Base-by-base conservation (phyloP, 805 yeast species). In the Candida tallmaniae region DNA sequence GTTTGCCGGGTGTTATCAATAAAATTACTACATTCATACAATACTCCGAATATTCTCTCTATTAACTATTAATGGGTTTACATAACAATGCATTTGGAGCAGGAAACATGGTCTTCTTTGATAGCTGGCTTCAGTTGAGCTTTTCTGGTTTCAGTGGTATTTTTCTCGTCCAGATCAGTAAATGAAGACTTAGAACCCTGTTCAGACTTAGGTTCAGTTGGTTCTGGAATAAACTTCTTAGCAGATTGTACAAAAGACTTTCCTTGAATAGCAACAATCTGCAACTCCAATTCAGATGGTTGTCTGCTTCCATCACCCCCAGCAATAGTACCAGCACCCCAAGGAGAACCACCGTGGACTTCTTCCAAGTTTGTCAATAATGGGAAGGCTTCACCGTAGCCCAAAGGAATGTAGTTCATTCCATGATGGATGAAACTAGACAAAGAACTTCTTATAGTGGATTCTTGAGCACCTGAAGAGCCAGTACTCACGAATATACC, bases 281-380 rank as follows among this genome's bases (percentile, higher is more conserved):
- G 70, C 54, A 72, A 61, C 60, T 86, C 95, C 38, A 81, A 62
- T 13, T 64, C 70, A 27, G 78, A 48, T 22, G 87, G 82, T 48
- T 67, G 64, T 66, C 94, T 77, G 6, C 83, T 73, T 32, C 94
- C 95, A 52, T 82, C 90, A 33, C 72, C 67, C 32, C 78, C 84
- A 20, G 95, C 88, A 50, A 72, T 67, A 24, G 84, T 64, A 47
- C 95, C 95, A 22, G 95, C 83, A 56, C 95, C 95, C 87, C 88
- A 86, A 29, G 95, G 76, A 15, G 88, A 74, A 36, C 83, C 84
- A 45, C 95, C 95, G 54, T 82, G 94, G 32, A 76, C 70, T 62
- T 83, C 87, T 3, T 70, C 74, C 28, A 80, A 50, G 59, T 68
- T 69, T 27, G 83, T 60, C 44, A 80, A 50, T 46, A 40, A 31